Evolutionary conservation across 2,329 filamentous ascomycete species (phyloP).

Genomic region (Hawksworthiomyces lignivorus): DNA sequence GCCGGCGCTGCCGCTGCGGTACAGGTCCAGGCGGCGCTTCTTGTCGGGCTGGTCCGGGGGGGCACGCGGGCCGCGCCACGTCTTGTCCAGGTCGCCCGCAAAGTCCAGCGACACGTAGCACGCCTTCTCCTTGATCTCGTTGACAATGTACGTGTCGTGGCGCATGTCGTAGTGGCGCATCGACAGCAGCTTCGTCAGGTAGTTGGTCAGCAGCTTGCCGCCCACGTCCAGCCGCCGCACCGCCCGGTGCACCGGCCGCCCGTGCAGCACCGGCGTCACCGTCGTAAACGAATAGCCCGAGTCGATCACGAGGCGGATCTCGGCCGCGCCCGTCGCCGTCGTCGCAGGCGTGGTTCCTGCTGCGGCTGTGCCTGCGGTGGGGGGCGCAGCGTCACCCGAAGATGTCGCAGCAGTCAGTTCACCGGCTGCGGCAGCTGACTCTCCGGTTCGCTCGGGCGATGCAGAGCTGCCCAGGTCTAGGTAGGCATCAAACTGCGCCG

Average conservation of each 20-base stretch:
- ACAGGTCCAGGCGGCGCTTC: conserved; percentile 42
- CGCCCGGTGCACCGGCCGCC: conserved; percentile 70
- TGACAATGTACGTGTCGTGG: conserved; percentile 87
- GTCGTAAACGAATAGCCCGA: conserved; percentile 91
- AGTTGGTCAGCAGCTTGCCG: conserved; percentile 88
- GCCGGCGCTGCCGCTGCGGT: conserved; percentile 38
- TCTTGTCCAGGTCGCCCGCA: conserved; percentile 65
- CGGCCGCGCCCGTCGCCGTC: conserved; percentile 43
- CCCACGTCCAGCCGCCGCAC: conserved; percentile 83
- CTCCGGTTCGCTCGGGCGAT: background rate
- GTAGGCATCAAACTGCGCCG: conserved; percentile 71
- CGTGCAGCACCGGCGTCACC: conserved; percentile 76
- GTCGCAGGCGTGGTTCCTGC: background rate
- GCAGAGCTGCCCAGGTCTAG: conserved; percentile 44
- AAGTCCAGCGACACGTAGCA: conserved; percentile 82
- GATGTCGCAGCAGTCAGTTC: too few relatives aligned
- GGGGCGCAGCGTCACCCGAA: too few relatives aligned
- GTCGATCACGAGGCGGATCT: conserved; percentile 83
- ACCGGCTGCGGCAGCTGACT: too few relatives aligned
- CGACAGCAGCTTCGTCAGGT: conserved; percentile 82
- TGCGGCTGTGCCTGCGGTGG: background rate
- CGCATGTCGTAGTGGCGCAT: conserved; percentile 92
- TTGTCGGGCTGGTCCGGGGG: conserved; percentile 33
- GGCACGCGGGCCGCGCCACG: conserved; percentile 66
- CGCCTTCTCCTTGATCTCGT: conserved; percentile 87